phyloP scores from a whole-genome alignment of 768 basidiomycete genomes.

The Tricholoma terreum region DNA sequence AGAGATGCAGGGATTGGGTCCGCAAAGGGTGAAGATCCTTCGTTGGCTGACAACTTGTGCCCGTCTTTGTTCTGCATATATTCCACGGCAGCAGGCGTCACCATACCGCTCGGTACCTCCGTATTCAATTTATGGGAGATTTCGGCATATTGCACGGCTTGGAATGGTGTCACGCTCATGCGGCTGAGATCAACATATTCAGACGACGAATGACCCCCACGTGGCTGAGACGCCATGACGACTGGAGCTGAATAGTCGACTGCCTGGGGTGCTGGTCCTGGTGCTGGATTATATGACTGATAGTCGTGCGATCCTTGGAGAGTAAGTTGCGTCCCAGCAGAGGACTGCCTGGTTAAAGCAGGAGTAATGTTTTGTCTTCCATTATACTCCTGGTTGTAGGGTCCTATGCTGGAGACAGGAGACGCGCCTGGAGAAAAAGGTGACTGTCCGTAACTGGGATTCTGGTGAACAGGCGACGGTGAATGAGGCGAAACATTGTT shows the following conservation, averaged over 20 bases:
- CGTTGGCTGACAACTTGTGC: slow-evolving; percentile 3
- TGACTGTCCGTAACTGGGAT: slow-evolving; percentile 32
- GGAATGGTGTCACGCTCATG: slow-evolving; percentile 71
- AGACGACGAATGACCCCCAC: slow-evolving; percentile 20
- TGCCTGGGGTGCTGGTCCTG: slow-evolving; percentile 6
- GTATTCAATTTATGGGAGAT: slow-evolving; percentile 57
- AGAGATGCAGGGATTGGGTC: slow-evolving; percentile 22
- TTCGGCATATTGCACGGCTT: slow-evolving; percentile 71
- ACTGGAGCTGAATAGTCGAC: slow-evolving; percentile 23
- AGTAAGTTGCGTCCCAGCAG: slow-evolving; percentile 11
- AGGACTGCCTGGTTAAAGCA: slow-evolving; percentile 19
- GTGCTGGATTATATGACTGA: not conserved
- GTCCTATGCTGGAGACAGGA: slow-evolving; percentile 21
- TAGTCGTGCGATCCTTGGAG: slow-evolving; percentile 8
- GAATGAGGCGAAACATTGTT: slow-evolving; percentile 27
- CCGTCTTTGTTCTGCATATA: slow-evolving; percentile 7
- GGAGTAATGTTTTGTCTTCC: slow-evolving; percentile 14
- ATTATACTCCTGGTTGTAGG: slow-evolving; percentile 13
- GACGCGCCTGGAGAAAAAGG: slow-evolving; percentile 34
- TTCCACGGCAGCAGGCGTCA: slow-evolving; percentile 28
- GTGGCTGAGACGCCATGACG: slow-evolving; percentile 9
- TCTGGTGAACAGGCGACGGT: slow-evolving; percentile 36
- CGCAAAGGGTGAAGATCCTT: slow-evolving; percentile 24
- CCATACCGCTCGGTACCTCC: slow-evolving; percentile 33
- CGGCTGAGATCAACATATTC: slow-evolving; percentile 66